Conservation (phyloP, 495 filamentous ascomycete genomes). For the Talaromyces stipitatus region DNA sequence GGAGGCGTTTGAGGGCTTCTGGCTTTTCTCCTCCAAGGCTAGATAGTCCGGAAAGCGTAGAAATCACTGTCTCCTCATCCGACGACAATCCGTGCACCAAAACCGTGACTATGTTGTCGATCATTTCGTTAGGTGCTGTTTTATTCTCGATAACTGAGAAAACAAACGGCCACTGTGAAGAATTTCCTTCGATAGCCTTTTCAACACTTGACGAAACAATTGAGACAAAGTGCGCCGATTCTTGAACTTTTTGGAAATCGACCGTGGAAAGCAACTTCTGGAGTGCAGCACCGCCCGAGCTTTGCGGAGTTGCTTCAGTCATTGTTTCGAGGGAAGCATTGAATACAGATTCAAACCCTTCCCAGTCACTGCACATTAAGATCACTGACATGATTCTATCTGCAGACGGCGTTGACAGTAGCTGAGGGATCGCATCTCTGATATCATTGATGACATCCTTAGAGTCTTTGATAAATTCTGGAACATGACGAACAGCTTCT, state of each 20-base stretch:
- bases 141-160: constrained; percentile 38
- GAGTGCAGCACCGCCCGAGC: constrained; percentile 30
- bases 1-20: constrained; percentile 27
- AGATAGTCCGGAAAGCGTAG: constrained; percentile 32
- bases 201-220: constrained; percentile 31
- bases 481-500: constrained; percentile 35
- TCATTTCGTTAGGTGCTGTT: constrained; percentile 31
- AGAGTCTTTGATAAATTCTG: constrained; percentile 27
- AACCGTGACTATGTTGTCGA: constrained; percentile 33
- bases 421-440: constrained; percentile 36
- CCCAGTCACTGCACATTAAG: constrained; percentile 31
- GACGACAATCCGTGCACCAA: constrained; percentile 29
- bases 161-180: constrained; percentile 35
- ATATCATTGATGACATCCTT: constrained; percentile 33
- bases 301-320: constrained; percentile 28
- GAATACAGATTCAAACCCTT: constrained; percentile 32
- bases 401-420: constrained; percentile 49
- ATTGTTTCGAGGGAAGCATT: constrained; percentile 30
- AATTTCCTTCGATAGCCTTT: constrained; percentile 30
- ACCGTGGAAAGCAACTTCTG: constrained; percentile 33
- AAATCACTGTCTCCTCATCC: constrained; percentile 19
- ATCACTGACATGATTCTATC: constrained; percentile 35
- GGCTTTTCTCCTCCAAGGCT: constrained; percentile 31
- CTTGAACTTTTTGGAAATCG: constrained; percentile 30
- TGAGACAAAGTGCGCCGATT: constrained; percentile 22